phyloP scores from a whole-genome alignment of 2,329 filamentous ascomycete species.

The Paecilomyces formosus region DNA sequence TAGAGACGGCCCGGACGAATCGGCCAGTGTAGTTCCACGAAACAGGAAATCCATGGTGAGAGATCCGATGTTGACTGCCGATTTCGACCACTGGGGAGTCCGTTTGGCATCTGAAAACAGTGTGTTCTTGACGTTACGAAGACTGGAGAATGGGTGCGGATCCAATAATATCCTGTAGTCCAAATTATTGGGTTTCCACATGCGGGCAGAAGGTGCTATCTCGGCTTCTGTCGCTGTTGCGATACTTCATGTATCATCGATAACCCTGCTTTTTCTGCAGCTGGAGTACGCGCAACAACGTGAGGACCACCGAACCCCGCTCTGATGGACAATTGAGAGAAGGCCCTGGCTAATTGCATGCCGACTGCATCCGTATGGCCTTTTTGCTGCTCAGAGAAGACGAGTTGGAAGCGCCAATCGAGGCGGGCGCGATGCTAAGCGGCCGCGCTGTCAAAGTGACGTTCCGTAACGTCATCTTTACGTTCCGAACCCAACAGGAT shows the following conservation, averaged over 20 bases:
- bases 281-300: background rate
- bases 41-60: background rate
- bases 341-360: background rate
- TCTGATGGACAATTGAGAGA: background rate
- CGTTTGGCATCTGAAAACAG: background rate
- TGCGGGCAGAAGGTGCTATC: background rate
- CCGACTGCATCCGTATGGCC: background rate
- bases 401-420: background rate
- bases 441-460: background rate
- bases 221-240: background rate
- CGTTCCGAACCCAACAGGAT: background rate
- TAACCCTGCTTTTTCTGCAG: background rate
- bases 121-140: background rate
- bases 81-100: background rate
- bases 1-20: background rate
- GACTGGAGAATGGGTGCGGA: background rate
- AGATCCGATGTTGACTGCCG: background rate
- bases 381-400: background rate
- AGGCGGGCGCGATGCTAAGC: background rate
- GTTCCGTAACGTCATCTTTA: background rate
- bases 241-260: background rate
- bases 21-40: background rate
- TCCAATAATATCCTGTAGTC: background rate
- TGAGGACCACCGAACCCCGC: background rate
- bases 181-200: background rate